Base-by-base conservation (phyloP, 805 yeast genomes). In the Wickerhamiella galacta region DNA sequence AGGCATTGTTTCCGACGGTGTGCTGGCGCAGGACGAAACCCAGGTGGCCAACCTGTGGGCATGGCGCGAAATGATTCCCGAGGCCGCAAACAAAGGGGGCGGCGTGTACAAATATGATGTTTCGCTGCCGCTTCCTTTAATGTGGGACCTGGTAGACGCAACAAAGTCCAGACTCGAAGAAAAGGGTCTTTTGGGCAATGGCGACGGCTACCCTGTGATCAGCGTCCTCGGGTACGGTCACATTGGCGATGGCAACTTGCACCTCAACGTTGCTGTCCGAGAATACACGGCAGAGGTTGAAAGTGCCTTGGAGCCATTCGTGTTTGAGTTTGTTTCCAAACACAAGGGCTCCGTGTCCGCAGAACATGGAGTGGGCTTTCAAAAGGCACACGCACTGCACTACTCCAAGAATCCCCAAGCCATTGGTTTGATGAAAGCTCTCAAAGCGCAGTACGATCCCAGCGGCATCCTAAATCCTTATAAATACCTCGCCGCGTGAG, bases 81-180 rank as follows among this genome's bases (percentile, higher is more conserved):
- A 90, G 59, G 85, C 94, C 5, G 66, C 80, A 5, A 76, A 79
- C 32, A 65, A 69, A 39, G 72, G 65, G 23, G 96, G 98, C 33
- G 98, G 96, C 45, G 95, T 87, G 33, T 90, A 87, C 63, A 90
- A 90, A 60, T 90, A 90, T 51, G 98, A 90, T 47, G 95, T 90
- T 24, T 83, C 95, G 3, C 60, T 90, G 38, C 96, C 96, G 22
- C 64, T 90, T 42, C 62, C 68, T 15, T 80, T 73, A 33, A 63
- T 90, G 58, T 90, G 83, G 51, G 75, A 75, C 9, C 60, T 90
- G 33, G 93, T 87, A 16, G 78, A 72, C 30, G 93, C 76, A 5
- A 73, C 75, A n/a, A 69, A 75, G 43, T 70, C 56, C 28, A 68
- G 68, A 45, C 61, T 90, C 40, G 47, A 39, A 2, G 70, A 63